phyloP scores from a whole-genome alignment of 257 asterid species.

The Solanum rostratum region DNA sequence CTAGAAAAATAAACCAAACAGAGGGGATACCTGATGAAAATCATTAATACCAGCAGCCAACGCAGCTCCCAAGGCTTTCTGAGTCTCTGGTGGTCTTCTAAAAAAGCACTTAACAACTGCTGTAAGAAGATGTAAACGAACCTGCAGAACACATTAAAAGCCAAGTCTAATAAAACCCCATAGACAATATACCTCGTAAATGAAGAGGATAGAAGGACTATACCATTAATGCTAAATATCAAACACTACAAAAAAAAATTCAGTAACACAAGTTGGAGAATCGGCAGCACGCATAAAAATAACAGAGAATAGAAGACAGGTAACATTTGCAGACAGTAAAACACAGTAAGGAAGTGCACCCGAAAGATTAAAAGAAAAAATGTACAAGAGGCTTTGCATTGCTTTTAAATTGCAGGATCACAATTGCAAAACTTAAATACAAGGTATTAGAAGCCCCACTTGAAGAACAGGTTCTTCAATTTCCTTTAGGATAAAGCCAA shows the following conservation, averaged over 20 bases:
- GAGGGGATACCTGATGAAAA: slow-evolving; percentile 75
- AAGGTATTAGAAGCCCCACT: not conserved
- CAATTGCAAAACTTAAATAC: not conserved
- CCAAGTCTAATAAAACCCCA: slow-evolving; percentile 5
- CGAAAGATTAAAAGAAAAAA: not conserved
- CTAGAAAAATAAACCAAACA: not conserved
- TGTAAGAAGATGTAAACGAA: slow-evolving; percentile 87
- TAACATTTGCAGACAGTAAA: not conserved
- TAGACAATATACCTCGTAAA: not conserved
- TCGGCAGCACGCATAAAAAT: not conserved
- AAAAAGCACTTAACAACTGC: slow-evolving; percentile 92
- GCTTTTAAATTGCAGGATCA: not conserved
- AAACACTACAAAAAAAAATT: not conserved
- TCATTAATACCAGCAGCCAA: slow-evolving; percentile 94
- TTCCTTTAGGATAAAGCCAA: not conserved
- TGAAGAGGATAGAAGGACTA: not conserved
- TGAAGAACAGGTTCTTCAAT: not conserved
- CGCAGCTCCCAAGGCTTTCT: slow-evolving; percentile 80
- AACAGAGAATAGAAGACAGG: not conserved
- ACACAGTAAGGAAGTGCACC: not conserved
- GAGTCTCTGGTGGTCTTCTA: slow-evolving; percentile 92
- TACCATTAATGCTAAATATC: not conserved
- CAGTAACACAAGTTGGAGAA: not conserved
- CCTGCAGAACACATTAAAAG: slow-evolving; percentile 39
- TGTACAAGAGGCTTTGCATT: not conserved